Evolutionary conservation across 768 basidiomycete genomes (phyloP), one percentile per base, ranked within the genome.

Genomic region (Chiua virens): DNA sequence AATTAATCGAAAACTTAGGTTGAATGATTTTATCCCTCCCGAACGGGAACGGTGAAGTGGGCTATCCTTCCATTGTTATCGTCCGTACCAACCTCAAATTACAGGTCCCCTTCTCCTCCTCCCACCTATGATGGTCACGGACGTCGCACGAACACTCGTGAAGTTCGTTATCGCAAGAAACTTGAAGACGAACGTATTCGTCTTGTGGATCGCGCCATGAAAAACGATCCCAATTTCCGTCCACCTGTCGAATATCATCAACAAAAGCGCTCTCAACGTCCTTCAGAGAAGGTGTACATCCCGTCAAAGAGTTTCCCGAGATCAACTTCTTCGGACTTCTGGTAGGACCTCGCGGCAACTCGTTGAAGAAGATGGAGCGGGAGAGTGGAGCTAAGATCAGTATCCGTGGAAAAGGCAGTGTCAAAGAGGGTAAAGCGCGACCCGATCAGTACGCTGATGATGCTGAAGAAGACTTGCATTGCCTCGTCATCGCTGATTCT

Each of bases 261-360:
- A 68, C 87, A 93, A 67, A 96, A 97, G 71, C 87, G 93, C 28
- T 91, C 90, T 37, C 89, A 91, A 52, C 83, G 93, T 42, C 95
- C 96, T 14, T 89, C 90, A 30, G 97, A 99, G 53, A 98, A 98
- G 73, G 97, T 99, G 54, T 99, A 98, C 69, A 98, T 99, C 54
- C 97, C 36, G 95, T 98, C 68, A 98, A 99, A 71, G 97, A 99
- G 73, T 99, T 99, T 61, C 97, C 97, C 2, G 96, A 98, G 73
- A 98, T 99, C 78, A 99, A 99, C 69, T 99, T 98, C 75, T 98
- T 99, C 63, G 97, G 97, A 61, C 77, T 99, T 55, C 82, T 99
- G 54, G 96, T 99, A 57, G 97, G 97, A 35, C 97, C 97, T 64
- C 89, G 97, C 64, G 97, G 97, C 41, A 98, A 99, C 69, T 95